phyloP scores from a whole-genome alignment of 768 basidiomycete genomes.

The Suillus variegatus region DNA sequence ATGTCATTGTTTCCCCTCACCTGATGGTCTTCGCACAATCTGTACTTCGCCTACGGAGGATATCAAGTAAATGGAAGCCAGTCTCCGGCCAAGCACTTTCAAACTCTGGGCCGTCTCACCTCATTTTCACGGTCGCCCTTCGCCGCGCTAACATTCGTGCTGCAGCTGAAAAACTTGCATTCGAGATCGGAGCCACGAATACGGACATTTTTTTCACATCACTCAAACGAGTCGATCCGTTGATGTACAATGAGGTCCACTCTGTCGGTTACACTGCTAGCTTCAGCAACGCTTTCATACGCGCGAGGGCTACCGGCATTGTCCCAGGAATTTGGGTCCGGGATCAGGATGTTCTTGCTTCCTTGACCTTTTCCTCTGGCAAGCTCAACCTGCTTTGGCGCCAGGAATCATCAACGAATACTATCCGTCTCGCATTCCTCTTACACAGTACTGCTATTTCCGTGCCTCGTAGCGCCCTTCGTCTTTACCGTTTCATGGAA shows the following conservation, averaged over 20 bases:
- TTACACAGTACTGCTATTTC: slow-evolving; percentile 50
- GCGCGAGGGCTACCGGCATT: slow-evolving; percentile 54
- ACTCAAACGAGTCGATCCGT: slow-evolving; percentile 22
- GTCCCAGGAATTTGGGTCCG: slow-evolving; percentile 37
- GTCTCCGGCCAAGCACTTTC: slow-evolving; percentile 6
- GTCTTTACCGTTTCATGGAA: slow-evolving; percentile 75
- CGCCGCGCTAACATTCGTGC: slow-evolving; percentile 55
- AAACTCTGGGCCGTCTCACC: slow-evolving; percentile 18
- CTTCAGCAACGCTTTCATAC: slow-evolving; percentile 48
- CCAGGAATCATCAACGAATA: slow-evolving; percentile 43
- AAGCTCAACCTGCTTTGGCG: slow-evolving; percentile 48
- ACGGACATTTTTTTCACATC: slow-evolving; percentile 40
- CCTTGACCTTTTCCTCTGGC: slow-evolving; percentile 49
- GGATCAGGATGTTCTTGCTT: slow-evolving; percentile 62
- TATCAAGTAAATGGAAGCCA: slow-evolving; percentile 20
- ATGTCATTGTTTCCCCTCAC: slow-evolving; percentile 52
- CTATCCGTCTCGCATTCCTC: slow-evolving; percentile 45
- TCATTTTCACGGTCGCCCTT: slow-evolving; percentile 44
- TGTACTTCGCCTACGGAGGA: slow-evolving; percentile 50
- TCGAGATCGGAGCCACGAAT: slow-evolving; percentile 55
- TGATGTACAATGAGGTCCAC: background rate
- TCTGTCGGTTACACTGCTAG: slow-evolving; percentile 15
- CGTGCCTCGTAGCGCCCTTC: slow-evolving; percentile 80
- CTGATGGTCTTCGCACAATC: slow-evolving; percentile 62
- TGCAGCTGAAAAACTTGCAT: slow-evolving; percentile 67